Percentiles rank a stretch among this genome's conserved stretches.
Conservation (phyloP, 805 yeast species). For the Lipomyces yamanashiensis region DNA sequence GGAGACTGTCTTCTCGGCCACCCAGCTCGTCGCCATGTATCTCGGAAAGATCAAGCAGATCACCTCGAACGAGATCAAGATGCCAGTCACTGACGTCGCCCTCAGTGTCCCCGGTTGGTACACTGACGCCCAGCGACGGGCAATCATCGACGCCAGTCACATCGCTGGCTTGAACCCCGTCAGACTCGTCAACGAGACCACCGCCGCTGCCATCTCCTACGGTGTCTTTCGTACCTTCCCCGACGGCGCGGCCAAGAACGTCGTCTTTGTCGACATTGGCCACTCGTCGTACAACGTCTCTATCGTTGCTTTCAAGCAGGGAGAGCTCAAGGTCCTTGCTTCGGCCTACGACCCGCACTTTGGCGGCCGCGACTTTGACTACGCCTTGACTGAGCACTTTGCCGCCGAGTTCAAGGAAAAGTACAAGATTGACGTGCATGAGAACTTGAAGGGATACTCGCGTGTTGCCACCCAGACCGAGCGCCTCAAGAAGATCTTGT, state of each 20-base stretch:
- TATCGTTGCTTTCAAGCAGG: conserved; percentile 89
- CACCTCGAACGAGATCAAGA: conserved; percentile 80
- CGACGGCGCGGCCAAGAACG: conserved; percentile 79
- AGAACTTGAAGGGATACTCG: conserved; percentile 92
- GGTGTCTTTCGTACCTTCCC: conserved; percentile 98
- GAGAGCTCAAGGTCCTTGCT: conserved; percentile 91
- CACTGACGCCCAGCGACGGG: conserved; percentile 95
- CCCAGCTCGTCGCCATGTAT: conserved; percentile 94
- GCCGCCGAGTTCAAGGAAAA: conserved; percentile 89
- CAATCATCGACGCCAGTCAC: conserved; percentile 90
- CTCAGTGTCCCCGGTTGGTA: conserved; percentile 97
- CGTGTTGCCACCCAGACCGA: conserved; percentile 92
- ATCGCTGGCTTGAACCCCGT: conserved; percentile 98
- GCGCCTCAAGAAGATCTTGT: conserved; percentile 90
- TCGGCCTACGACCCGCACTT: conserved; percentile 93
- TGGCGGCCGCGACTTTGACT: conserved; percentile 97
- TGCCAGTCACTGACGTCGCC: conserved; percentile 82
- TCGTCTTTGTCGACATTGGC: conserved; percentile 96
- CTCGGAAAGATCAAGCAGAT: conserved; percentile 85
- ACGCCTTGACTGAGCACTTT: conserved; percentile 91
- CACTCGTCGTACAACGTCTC: conserved; percentile 93
- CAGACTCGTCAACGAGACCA: conserved; percentile 94
- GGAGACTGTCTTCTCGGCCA: conserved; percentile 76
- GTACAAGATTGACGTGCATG: conserved; percentile 80
- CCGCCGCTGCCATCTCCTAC: conserved; percentile 99